A percentile compares a stretch with the other conserved stretches of the same genome.
These are phyloP conservation scores for Fomitopsis pinicola DNA, from an alignment of 1,284 basidiomycete species.

Conservation along the genomic window DNA sequence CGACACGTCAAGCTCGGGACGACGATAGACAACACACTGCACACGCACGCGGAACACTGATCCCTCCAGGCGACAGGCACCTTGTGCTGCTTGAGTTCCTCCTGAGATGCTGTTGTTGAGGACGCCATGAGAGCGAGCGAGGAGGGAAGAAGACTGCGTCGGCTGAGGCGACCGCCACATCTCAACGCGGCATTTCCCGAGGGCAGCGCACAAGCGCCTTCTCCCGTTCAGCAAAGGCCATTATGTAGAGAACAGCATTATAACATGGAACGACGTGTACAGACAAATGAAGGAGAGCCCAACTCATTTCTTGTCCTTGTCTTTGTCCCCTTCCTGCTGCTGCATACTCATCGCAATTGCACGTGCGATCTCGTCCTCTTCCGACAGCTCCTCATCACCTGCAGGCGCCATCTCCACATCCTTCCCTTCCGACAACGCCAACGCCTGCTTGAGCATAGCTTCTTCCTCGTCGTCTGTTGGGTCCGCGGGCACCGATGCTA, in stretches of 20 bases:
- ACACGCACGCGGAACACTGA: slow-evolving; percentile 84
- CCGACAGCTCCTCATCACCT: slow-evolving; percentile 37
- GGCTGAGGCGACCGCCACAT: not conserved
- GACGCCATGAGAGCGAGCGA: slow-evolving; percentile 47
- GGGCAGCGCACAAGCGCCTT: not conserved
- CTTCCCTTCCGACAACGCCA: slow-evolving; percentile 49
- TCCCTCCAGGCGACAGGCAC: slow-evolving; percentile 87
- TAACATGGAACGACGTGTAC: not conserved
- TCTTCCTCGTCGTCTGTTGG: slow-evolving; percentile 58
- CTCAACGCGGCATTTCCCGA: not conserved
- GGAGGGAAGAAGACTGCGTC: not conserved
- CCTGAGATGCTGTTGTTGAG: slow-evolving; percentile 77
- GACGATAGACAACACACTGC: not conserved
- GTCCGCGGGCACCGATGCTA: slow-evolving; percentile 32
- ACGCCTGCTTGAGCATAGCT: slow-evolving; percentile 58
- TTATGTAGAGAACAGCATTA: not conserved
- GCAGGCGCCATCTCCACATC: slow-evolving; percentile 46
- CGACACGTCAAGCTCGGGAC: not conserved
- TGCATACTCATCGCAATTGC: slow-evolving; percentile 56
- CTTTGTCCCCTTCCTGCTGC: slow-evolving; percentile 19
- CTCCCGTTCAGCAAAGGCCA: not conserved
- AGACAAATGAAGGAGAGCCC: not conserved
- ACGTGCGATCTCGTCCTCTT: slow-evolving; percentile 58
- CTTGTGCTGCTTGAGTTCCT: slow-evolving; percentile 73
- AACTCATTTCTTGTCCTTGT: slow-evolving; percentile 25